Conservation (phyloP, 179 eudicot species). For the Beta macrorhiza region DNA sequence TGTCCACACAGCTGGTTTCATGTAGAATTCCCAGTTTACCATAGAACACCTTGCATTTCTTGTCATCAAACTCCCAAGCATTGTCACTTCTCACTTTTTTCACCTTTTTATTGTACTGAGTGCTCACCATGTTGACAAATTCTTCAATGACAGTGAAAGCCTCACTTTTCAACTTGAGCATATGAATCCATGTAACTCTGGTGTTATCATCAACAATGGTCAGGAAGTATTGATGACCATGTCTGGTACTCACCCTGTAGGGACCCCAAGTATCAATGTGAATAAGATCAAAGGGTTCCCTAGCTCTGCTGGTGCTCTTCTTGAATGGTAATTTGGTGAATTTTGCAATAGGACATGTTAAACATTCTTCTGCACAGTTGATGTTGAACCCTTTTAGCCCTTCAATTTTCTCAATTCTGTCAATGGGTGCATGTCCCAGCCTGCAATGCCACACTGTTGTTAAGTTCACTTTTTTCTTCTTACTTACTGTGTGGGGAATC, state of each 20-base stretch:
- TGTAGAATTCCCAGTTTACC: background rate
- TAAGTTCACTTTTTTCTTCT: too few species aligned
- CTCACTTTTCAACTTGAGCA: background rate
- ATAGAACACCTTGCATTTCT: background rate
- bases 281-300: background rate
- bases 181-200: background rate
- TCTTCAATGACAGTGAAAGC: too few species aligned
- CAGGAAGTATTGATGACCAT: background rate
- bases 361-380: background rate
- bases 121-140: background rate
- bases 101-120: background rate
- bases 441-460: background rate
- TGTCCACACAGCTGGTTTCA: too few species aligned
- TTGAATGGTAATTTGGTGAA: background rate
- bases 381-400: too few species aligned
- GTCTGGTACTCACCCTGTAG: background rate
- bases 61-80: background rate
- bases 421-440: background rate
- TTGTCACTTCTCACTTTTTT: background rate
- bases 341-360: background rate
- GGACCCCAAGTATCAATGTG: constrained; percentile 5
- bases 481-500: too few species aligned
- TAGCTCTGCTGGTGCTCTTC: background rate
- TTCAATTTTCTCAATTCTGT: background rate
- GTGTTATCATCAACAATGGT: background rate